Evolutionary conservation across 1,284 basidiomycete species (phyloP), one percentile per base, ranked within the genome.

Genomic region (Sanghuangporus weigelae): DNA sequence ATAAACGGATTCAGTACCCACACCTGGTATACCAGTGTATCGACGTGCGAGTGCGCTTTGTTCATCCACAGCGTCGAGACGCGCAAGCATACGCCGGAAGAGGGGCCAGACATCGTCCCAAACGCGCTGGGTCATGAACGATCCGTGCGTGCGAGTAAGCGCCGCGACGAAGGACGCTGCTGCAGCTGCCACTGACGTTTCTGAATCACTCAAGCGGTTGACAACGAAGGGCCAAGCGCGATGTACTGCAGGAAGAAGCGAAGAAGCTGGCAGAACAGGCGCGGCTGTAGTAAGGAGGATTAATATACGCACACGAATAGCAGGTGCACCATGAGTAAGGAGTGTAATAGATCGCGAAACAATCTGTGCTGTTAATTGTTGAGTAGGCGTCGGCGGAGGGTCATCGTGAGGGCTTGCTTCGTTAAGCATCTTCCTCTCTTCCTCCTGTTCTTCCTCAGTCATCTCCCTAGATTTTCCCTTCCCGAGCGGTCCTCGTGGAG

Each of bases 41-140:
- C 84, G 79, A 50, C 85, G 78, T 5, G 85, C 77, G 19, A 95
- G 77, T 0, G 92, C 91, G 63, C 75, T 90, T 21, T 76, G 73
- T 35, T 77, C 71, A 69, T 95, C 92, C 12, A 79, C 82, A 19
- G 72, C 73, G 53, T 86, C 82, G 26, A 95, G 81, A 31, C 77
- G 78, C 2, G 72, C 73, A 48, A 96, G 74, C 62, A 95, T 78
- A 3, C 68, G 71, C 46, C 77, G 77, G 70, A 96, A 91, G 35
- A 82, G 83, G 1, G 95, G 95, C 94, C 95, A 96, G 16, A 93
- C 83, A 67, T 96, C 92, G 67, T 96, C 92, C 82, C 93, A 89
- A 19, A 97, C 82, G 57, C 90, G 80, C 36, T 85, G 79, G 54
- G 82, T 83, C 90, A 97, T 93, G 75, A 93, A 96, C 59, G 84